A percentile compares a stretch with the other conserved stretches of the same genome.
Conservation (phyloP, 2,329 filamentous ascomycete species). For the Clonostachys rosea region DNA sequence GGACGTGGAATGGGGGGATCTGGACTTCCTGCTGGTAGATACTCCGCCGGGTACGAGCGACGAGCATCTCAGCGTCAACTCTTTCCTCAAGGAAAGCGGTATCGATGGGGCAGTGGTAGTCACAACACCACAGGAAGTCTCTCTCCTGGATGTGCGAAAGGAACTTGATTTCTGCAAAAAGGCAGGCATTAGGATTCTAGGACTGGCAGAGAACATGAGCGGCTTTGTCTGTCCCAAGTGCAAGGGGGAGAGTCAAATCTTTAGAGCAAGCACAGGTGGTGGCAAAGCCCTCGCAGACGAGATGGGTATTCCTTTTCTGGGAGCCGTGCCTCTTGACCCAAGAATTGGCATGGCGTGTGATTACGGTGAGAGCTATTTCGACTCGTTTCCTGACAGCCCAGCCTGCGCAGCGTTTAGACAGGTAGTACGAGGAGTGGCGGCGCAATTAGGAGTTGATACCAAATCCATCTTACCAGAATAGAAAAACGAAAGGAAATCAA, state of each 20-base stretch:
- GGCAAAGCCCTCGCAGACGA: slow-evolving; percentile 76
- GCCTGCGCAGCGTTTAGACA: slow-evolving; percentile 76
- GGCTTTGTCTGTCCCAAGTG: slow-evolving; percentile 96
- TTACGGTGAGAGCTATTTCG: slow-evolving; percentile 95
- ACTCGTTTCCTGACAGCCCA: slow-evolving; percentile 88
- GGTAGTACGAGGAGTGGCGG: slow-evolving; percentile 71
- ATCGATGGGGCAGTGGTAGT: slow-evolving; percentile 92
- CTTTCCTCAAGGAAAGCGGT: slow-evolving; percentile 82
- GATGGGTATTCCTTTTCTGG: slow-evolving; percentile 83
- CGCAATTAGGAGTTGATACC: slow-evolving; percentile 60
- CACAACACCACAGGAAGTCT: slow-evolving; percentile 92
- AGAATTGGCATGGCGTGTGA: slow-evolving; percentile 95
- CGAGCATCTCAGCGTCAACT: slow-evolving; percentile 92
- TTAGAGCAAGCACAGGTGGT: slow-evolving; percentile 86
- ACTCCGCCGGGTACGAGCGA: slow-evolving; percentile 94
- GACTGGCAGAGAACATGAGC: slow-evolving; percentile 96
- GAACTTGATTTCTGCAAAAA: slow-evolving; percentile 98
- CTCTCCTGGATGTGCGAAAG: slow-evolving; percentile 87
- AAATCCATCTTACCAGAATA: slow-evolving; percentile 41
- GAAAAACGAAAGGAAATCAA: slow-evolving; percentile 2
- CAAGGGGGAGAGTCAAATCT: slow-evolving; percentile 77
- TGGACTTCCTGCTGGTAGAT: slow-evolving; percentile 91
- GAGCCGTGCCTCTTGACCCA: slow-evolving; percentile 86
- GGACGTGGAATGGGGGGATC: slow-evolving; percentile 94
- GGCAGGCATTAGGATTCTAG: slow-evolving; percentile 82